These are phyloP conservation scores for Hortaea sp. DNA, from an alignment of 2,329 filamentous ascomycete species.

Conservation along the genomic window DNA sequence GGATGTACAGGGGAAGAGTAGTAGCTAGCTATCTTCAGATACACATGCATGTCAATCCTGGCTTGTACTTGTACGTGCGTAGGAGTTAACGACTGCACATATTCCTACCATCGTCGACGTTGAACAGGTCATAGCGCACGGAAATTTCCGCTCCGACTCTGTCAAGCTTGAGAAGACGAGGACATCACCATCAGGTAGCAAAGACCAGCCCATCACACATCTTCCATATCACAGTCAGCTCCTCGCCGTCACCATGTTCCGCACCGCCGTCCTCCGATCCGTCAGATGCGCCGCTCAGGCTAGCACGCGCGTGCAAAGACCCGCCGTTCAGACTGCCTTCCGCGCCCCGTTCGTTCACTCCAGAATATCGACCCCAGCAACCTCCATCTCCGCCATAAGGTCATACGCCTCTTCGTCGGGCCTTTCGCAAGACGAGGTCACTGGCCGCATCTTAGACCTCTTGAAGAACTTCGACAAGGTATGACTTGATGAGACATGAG, in stretches of 20 bases:
- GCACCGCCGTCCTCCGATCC: slow-evolving; percentile 73
- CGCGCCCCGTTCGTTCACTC: slow-evolving; percentile 50
- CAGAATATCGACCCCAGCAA: slow-evolving; percentile 51
- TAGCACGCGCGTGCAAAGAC: slow-evolving; percentile 27
- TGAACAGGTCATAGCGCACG: too few species aligned
- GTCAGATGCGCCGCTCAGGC: slow-evolving; percentile 44
- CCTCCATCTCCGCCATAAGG: slow-evolving; percentile 59
- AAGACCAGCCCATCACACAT: neutral
- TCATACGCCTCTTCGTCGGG: slow-evolving; percentile 78
- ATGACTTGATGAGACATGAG: slow-evolving; percentile 16
- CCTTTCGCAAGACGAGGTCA: slow-evolving; percentile 73
- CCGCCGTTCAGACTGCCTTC: slow-evolving; percentile 49
- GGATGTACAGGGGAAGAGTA: too few species aligned
- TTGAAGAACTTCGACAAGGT: slow-evolving; percentile 98
- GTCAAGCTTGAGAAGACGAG: too few species aligned
- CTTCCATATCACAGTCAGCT: neutral
- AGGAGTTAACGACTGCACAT: too few species aligned
- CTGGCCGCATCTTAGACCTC: slow-evolving; percentile 84
- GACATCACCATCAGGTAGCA: too few species aligned
- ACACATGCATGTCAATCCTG: too few species aligned
- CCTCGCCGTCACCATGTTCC: slow-evolving; percentile 61
- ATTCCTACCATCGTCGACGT: too few species aligned
- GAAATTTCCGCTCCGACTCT: too few species aligned
- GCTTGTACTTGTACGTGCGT: too few species aligned
- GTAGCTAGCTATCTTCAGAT: too few species aligned